Percentiles rank a stretch among this genome's conserved stretches.
phyloP scores from a whole-genome alignment of 768 basidiomycete genomes.

The Auricularia auricula-judae region DNA sequence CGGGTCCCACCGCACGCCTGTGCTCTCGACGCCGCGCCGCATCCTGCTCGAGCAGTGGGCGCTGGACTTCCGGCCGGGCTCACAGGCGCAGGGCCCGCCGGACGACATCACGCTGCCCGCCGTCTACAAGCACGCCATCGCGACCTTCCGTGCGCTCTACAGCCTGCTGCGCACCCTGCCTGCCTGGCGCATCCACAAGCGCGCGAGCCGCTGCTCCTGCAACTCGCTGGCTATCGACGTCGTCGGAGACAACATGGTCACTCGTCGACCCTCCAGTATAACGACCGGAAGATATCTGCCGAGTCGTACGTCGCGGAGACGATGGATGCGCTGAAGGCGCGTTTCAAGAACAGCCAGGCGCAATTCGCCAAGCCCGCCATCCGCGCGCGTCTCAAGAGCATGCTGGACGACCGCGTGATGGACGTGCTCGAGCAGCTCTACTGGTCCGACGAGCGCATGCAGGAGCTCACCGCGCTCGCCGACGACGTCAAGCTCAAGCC shows the following conservation, averaged over 20 bases:
- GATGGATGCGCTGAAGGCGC: conserved; percentile 81
- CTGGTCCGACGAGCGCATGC: conserved; percentile 83
- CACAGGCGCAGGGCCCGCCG: conserved; percentile 9
- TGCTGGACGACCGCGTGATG: conserved; percentile 96
- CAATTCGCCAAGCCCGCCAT: conserved; percentile 86
- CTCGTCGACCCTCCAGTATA: conserved; percentile 56
- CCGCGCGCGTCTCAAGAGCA: conserved; percentile 75
- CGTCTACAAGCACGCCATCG: conserved; percentile 78
- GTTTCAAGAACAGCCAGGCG: conserved; percentile 75
- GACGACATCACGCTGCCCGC: conserved; percentile 55
- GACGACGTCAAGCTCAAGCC: conserved; percentile 58
- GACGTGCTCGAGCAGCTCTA: conserved; percentile 95
- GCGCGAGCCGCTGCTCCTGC: conserved; percentile 35
- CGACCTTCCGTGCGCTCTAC: conserved; percentile 68
- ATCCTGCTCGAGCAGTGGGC: conserved; percentile 68
- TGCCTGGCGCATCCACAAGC: conserved; percentile 61
- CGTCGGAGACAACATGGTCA: no score
- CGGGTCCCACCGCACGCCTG: conserved; percentile 36
- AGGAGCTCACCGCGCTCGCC: conserved; percentile 62
- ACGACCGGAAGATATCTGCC: conserved; percentile 86
- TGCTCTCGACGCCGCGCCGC: conserved; percentile 57
- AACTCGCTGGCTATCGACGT: conserved; percentile 28
- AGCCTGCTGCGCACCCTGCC: conserved; percentile 65
- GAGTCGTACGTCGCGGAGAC: conserved; percentile 98
- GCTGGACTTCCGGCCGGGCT: conserved; percentile 30